Percentiles rank a stretch among this genome's conserved stretches.
Conservation (phyloP, 176 grass and related monocot species). For the Stipa capillata region DNA sequence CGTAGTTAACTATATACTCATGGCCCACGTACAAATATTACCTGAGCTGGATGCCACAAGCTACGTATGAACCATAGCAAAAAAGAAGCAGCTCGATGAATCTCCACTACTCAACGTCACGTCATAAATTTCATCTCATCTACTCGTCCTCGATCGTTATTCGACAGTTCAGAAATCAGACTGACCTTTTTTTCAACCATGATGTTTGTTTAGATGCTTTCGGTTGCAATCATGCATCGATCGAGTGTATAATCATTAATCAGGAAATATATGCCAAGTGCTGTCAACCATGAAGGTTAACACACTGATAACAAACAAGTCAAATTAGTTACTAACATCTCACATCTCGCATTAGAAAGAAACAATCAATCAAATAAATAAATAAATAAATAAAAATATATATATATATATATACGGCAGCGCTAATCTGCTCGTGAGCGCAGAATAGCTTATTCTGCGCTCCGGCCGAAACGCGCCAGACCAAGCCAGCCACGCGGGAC, state of each 20-base stretch:
- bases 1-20: neutral
- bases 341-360: too few relatives aligned
- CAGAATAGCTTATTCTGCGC: too few relatives aligned
- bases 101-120: neutral
- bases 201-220: neutral
- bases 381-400: too few relatives aligned
- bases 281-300: neutral
- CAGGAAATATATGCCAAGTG: neutral
- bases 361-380: too few relatives aligned
- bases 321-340: too few relatives aligned
- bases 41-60: neutral
- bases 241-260: neutral
- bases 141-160: neutral
- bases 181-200: neutral
- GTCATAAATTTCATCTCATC: neutral
- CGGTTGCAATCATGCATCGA: neutral
- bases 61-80: neutral
- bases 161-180: neutral
- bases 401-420: too few relatives aligned
- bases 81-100: neutral
- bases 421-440: too few relatives aligned
- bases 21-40: neutral
- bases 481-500: too few relatives aligned
- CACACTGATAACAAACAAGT: neutral
- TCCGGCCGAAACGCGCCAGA: too few relatives aligned